These are phyloP conservation scores for Hanseniaspora thailandica DNA, from an alignment of 805 yeast genomes.

Conservation along the genomic window DNA sequence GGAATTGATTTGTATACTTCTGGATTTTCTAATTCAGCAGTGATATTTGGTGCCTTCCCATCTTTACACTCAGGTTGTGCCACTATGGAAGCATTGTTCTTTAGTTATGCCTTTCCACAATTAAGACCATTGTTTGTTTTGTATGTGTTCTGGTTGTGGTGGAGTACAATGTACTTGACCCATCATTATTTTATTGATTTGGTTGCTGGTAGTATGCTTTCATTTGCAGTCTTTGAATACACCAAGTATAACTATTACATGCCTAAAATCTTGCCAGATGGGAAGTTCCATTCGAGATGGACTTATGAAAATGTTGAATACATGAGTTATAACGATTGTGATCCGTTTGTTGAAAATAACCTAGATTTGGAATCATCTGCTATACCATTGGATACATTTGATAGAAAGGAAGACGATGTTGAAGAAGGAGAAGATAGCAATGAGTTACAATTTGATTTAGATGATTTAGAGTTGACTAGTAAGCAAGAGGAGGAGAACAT, in stretches of 20 bases:
- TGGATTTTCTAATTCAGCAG: slow-evolving; percentile 74
- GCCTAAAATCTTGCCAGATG: slow-evolving; percentile 33
- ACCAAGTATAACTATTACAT: slow-evolving; percentile 50
- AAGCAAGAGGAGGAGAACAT: slow-evolving; percentile 12
- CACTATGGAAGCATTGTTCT: slow-evolving; percentile 81
- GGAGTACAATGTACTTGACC: slow-evolving; percentile 95
- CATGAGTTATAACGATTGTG: slow-evolving; percentile 6
- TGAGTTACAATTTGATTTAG: slow-evolving; percentile 12
- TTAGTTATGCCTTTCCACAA: slow-evolving; percentile 71
- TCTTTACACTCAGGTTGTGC: slow-evolving; percentile 91
- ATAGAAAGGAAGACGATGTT: background rate
- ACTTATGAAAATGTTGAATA: slow-evolving; percentile 10
- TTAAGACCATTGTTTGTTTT: slow-evolving; percentile 51
- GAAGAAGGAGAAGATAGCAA: background rate
- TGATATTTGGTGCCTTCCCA: slow-evolving; percentile 84
- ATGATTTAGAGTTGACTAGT: slow-evolving; percentile 7
- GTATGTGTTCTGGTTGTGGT: slow-evolving; percentile 93
- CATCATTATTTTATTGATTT: slow-evolving; percentile 93
- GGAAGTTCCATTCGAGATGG: slow-evolving; percentile 16
- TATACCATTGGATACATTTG: background rate
- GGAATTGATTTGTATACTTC: slow-evolving; percentile 76
- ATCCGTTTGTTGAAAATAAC: slow-evolving; percentile 13
- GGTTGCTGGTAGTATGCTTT: slow-evolving; percentile 83
- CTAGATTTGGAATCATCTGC: slow-evolving; percentile 7
- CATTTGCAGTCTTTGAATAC: slow-evolving; percentile 56